Evolutionary conservation across 768 basidiomycete genomes (phyloP).

Genomic region (Tricholoma hemisulphureum): DNA sequence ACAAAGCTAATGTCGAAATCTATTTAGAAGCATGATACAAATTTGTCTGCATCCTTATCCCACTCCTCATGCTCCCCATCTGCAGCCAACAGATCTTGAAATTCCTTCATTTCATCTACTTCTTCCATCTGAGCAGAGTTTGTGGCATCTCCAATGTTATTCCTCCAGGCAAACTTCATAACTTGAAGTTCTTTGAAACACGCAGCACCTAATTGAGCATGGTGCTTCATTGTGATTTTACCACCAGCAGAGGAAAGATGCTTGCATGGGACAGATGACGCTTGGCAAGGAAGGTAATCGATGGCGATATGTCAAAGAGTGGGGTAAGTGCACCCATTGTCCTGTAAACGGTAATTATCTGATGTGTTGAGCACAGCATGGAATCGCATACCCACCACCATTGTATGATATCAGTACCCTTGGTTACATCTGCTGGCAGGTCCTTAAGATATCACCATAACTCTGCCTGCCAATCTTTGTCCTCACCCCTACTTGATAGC

Average conservation of each 20-base stretch:
- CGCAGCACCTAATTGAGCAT: neutral
- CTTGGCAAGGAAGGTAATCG: neutral
- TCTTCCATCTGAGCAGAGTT: neutral
- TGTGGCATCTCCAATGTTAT: neutral
- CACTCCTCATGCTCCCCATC: neutral
- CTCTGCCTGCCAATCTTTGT: slow-evolving; percentile 8
- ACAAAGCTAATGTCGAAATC: neutral
- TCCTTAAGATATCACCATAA: slow-evolving; percentile 11
- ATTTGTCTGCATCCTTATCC: neutral
- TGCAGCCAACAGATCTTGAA: neutral
- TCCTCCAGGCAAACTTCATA: neutral
- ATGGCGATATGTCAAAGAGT: neutral
- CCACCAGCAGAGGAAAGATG: neutral
- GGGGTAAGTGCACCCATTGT: neutral
- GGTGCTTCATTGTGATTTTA: neutral
- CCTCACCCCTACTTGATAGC: neutral
- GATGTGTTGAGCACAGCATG: neutral
- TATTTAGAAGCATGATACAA: neutral
- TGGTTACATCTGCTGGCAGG: slow-evolving; percentile 10
- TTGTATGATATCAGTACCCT: slow-evolving; percentile 14
- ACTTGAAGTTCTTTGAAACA: neutral
- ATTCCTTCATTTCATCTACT: neutral
- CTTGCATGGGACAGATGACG: neutral
- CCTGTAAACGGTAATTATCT: neutral
- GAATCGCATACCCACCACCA: slow-evolving; percentile 14